phyloP scores from a whole-genome alignment of 495 filamentous ascomycete species.

The Trichocladium antarcticum region DNA sequence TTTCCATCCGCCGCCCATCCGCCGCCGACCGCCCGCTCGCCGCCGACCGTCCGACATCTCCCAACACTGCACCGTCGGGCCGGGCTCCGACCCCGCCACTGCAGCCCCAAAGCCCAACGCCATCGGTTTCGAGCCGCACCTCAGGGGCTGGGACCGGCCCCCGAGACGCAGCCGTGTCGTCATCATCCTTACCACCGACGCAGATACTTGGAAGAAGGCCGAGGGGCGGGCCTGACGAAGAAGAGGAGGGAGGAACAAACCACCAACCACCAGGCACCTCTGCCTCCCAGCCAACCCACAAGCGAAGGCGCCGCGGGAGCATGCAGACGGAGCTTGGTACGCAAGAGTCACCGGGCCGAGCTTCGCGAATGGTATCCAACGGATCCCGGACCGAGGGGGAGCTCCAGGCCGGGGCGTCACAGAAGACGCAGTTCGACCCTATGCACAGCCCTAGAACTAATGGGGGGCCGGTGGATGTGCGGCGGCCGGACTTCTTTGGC shows the following conservation, averaged over 20 bases:
- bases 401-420: conserved; percentile 21
- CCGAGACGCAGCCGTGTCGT: conserved; percentile 3
- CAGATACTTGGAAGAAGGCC: conserved; percentile 23
- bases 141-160: neutral
- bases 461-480: conserved; percentile 14
- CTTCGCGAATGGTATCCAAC: conserved; percentile 28
- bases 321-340: conserved; percentile 28
- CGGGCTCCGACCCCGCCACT: conserved; percentile 16
- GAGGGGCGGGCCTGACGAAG: conserved; percentile 14
- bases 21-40: conserved; percentile 37
- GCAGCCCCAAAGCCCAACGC: conserved; percentile 10
- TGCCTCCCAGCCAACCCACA: conserved; percentile 7
- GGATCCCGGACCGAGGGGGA: conserved; percentile 24
- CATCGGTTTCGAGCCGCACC: neutral
- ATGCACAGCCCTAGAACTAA: conserved; percentile 33
- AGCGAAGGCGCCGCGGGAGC: conserved; percentile 19
- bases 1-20: conserved; percentile 18
- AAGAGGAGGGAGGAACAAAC: conserved; percentile 11
- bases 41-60: conserved; percentile 26
- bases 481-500: conserved; percentile 43
- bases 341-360: conserved; percentile 28
- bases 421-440: conserved; percentile 21
- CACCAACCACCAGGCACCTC: neutral
- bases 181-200: neutral
- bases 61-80: conserved; percentile 20